Base-by-base conservation (phyloP, 495 filamentous ascomycete genomes). In the Niebla homalea region DNA sequence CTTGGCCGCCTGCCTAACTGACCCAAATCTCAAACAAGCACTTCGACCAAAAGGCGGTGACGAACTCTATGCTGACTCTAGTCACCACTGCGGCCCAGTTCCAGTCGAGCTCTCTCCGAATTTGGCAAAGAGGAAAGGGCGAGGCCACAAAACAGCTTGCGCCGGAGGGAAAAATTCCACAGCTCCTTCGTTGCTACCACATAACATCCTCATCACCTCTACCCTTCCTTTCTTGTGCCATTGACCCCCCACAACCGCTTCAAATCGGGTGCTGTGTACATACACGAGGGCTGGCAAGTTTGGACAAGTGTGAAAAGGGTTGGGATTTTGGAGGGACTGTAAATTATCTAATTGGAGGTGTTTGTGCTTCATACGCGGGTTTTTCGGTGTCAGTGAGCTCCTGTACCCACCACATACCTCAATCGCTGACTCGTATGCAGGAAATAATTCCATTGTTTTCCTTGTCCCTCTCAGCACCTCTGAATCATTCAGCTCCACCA, bases 1-100 rank as follows among this genome's bases (percentile, higher is more conserved):
- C 36, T 16, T 26, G n/a, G 16, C 36, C 3, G 18, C 16, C 22
- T 35, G 19, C 36, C 15, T 22, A 18, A 10, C 5, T 6, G 10
- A 41, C 12, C 23, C 10, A 48, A 37, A 20, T 44, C 44, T 16
- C 32, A n/a, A 32, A 7, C 29, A 11, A 11, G 14, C 29, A 32
- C 10, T 32, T 32, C 8, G 29, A 32, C 29, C 29, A 50, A 56
- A 54, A 50, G 46, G 54, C 50, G 50, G 50, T 50, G 44, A 56
- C 50, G 37, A 49, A 52, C 12, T 49, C 42, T 44, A 56, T 49
- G 36, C 45, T 36, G 32, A 35, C 49, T 37, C 7, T 32, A 32
- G 29, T 0, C 2, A 42, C 35, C 43, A 12, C 21, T 6, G 45
- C 54, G 54, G 49, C 23, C 50, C n/a, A 49, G 12, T 16, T 10